phyloP scores from a whole-genome alignment of 805 yeast genomes.

The Candida sonorensis region DNA sequence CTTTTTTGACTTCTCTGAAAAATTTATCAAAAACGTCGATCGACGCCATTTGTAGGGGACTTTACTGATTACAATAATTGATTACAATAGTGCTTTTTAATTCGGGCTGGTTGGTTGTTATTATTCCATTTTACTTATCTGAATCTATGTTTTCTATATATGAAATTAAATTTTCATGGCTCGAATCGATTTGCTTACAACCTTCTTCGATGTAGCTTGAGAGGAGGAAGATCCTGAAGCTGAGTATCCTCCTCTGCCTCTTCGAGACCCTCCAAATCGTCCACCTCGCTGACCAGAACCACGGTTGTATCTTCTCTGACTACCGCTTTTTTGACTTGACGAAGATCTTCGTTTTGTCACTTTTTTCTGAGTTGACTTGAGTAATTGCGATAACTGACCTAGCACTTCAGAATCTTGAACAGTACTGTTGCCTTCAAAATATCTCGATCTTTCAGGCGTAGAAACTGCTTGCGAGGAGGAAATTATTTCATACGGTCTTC shows the following conservation, averaged over 20 bases:
- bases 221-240: constrained; percentile 2
- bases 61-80: no score
- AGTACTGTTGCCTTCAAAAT: constrained; percentile 2
- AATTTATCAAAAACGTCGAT: no score
- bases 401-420: constrained; percentile 7
- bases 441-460: constrained; percentile 6
- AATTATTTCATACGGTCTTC: constrained; percentile 9
- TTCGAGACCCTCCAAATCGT: background rate
- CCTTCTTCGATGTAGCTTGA: background rate
- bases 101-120: no score
- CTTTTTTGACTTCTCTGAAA: no score
- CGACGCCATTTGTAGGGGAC: no score
- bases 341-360: background rate
- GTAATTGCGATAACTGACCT: constrained; percentile 12
- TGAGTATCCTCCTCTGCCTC: constrained; percentile 1
- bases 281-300: background rate
- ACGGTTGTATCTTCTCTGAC: constrained; percentile 10
- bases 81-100: no score
- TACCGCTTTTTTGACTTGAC: constrained; percentile 5
- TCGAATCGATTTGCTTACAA: constrained; percentile 7
- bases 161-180: constrained; percentile 11
- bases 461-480: constrained; percentile 11
- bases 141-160: background rate
- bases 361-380: constrained; percentile 1
- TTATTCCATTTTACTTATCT: background rate